phyloP scores from a whole-genome alignment of 2,329 filamentous ascomycete species.

The Phaeosphaeria sp. region DNA sequence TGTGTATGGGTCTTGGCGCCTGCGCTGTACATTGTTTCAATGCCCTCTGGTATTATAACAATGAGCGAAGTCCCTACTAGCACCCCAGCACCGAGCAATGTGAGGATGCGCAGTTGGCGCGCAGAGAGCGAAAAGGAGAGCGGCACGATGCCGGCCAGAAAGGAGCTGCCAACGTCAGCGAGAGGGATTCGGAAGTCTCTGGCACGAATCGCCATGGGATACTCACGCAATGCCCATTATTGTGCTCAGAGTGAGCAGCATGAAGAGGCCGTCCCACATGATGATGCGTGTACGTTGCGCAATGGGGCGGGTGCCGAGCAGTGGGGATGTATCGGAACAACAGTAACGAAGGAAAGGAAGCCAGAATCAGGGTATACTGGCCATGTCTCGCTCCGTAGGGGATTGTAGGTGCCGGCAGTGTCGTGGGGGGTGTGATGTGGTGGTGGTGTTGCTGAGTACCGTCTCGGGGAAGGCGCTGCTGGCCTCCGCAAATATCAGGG shows the following conservation, averaged over 20 bases:
- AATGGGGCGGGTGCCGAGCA: conserved; percentile 11
- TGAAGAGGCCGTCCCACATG: conserved; percentile 69
- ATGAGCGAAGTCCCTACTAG: conserved; percentile 94
- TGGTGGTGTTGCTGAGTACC: conserved; percentile 3
- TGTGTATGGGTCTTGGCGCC: conserved; percentile 32
- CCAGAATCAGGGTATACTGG: conserved; percentile 17
- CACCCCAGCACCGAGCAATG: conserved; percentile 90
- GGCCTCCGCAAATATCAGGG: conserved; percentile 19
- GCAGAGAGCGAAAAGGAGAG: conserved; percentile 86
- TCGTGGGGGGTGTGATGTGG: conserved; percentile 2
- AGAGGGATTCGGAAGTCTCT: neutral
- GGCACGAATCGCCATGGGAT: neutral
- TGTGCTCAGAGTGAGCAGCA: conserved; percentile 68
- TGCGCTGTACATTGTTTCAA: conserved; percentile 82
- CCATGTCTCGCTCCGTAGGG: conserved; percentile 19
- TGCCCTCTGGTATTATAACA: conserved; percentile 95
- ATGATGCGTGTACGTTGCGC: conserved; percentile 24
- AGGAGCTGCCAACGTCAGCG: conserved; percentile 69
- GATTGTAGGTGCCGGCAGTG: conserved; percentile 5
- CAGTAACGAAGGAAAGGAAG: conserved; percentile 14
- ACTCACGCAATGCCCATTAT: conserved; percentile 70
- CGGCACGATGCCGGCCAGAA: conserved; percentile 88
- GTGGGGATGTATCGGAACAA: conserved; percentile 20
- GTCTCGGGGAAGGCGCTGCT: conserved; percentile 2
- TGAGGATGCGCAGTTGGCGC: conserved; percentile 86